Evolutionary conservation across 768 basidiomycete species (phyloP).

Genomic region (Hericium alpestre): DNA sequence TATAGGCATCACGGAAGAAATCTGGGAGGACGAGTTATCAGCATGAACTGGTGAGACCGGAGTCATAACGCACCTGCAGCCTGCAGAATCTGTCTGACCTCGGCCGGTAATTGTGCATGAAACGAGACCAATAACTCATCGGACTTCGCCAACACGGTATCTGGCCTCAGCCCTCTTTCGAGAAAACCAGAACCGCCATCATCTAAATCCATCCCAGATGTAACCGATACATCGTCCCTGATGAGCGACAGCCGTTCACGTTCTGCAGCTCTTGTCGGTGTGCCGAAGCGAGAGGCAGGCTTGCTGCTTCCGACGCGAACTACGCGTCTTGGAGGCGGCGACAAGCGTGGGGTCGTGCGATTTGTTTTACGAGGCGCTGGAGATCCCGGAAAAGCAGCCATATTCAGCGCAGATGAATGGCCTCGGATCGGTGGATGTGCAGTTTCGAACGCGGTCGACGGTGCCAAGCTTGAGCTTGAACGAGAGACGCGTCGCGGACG

Average conservation of each 20-base stretch:
- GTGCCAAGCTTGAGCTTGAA: too few relatives aligned
- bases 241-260: constrained; percentile 23
- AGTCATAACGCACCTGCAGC: constrained; percentile 42
- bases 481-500: constrained; percentile 6
- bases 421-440: not conserved
- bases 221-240: constrained; percentile 31
- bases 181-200: constrained; percentile 31
- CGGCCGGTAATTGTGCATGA: constrained; percentile 60
- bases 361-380: constrained; percentile 13
- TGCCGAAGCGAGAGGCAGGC: constrained; percentile 32
- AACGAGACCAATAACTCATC: constrained; percentile 58
- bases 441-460: not conserved
- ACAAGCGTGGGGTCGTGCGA: constrained; percentile 15
- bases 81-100: constrained; percentile 62
- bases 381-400: constrained; percentile 11
- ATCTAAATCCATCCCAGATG: constrained; percentile 53
- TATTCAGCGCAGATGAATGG: not conserved
- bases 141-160: constrained; percentile 56
- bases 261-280: constrained; percentile 26
- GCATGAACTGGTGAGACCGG: not conserved
- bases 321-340: constrained; percentile 18
- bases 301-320: constrained; percentile 21
- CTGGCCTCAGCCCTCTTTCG: constrained; percentile 26
- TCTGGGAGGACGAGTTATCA: constrained; percentile 28
- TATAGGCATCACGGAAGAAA: constrained; percentile 56